Conservation (phyloP, 1,139 yeast species). For the Protomyces pachydermus region DNA sequence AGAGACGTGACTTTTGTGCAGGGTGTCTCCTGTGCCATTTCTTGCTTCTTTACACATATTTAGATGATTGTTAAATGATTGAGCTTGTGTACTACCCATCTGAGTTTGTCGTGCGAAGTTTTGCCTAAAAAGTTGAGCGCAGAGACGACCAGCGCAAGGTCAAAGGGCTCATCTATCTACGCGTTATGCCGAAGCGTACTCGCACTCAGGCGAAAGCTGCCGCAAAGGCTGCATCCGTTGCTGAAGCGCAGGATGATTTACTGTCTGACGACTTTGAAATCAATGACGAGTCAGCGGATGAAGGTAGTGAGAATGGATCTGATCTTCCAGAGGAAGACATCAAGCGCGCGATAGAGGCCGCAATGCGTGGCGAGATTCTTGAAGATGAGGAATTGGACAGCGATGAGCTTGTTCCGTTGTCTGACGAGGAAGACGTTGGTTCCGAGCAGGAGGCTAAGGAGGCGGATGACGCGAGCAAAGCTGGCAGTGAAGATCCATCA, state of each 20-base stretch:
- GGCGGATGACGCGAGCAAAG: not conserved
- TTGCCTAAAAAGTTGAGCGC: not conserved
- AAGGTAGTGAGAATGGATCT: slow-evolving; percentile 2
- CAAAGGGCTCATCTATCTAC: not conserved
- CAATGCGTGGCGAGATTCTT: slow-evolving; percentile 17
- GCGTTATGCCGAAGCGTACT: slow-evolving; percentile 18
- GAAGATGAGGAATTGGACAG: slow-evolving; percentile 22
- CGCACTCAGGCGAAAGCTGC: not conserved
- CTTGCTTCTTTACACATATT: not conserved
- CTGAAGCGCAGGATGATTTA: not conserved
- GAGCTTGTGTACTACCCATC: not conserved
- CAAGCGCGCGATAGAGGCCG: slow-evolving; percentile 15
- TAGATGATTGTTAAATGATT: not conserved
- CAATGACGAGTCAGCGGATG: not conserved
- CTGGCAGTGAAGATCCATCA: slow-evolving; percentile 28
- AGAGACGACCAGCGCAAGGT: not conserved
- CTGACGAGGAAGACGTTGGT: slow-evolving; percentile 9
- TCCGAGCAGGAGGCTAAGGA: slow-evolving; percentile 26
- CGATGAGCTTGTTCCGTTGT: slow-evolving; percentile 8
- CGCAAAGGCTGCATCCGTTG: not conserved
- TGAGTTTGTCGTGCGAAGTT: not conserved
- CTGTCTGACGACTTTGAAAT: not conserved
- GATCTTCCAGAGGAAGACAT: slow-evolving; percentile 15
- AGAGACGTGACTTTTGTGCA: not conserved
- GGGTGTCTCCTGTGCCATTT: not conserved